These are phyloP conservation scores for Hymenoscyphus albidus DNA, from an alignment of 2,329 filamentous ascomycete species.

Conservation along the genomic window DNA sequence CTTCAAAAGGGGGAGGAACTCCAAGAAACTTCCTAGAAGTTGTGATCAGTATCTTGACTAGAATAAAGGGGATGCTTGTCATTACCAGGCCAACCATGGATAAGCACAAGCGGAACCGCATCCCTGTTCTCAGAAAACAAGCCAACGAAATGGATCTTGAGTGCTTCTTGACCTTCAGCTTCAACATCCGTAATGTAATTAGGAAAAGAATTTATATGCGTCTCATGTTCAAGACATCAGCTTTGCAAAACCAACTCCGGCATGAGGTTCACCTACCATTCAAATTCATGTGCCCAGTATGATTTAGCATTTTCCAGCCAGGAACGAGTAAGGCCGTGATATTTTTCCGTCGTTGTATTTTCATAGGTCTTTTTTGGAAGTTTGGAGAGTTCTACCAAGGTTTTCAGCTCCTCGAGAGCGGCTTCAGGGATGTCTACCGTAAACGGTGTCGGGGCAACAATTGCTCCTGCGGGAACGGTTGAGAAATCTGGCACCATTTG, in stretches of 20 bases:
- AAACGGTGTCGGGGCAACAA: neutral
- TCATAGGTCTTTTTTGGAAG: constrained; percentile 18
- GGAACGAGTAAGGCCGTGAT: constrained; percentile 13
- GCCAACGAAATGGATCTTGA: constrained; percentile 19
- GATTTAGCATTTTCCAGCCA: constrained; percentile 19
- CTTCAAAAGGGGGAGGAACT: constrained; percentile 51
- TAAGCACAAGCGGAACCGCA: constrained; percentile 19
- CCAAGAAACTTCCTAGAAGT: constrained; percentile 42
- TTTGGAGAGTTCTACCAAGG: constrained; percentile 12
- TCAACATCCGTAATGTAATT: constrained; percentile 13
- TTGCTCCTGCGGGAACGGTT: neutral
- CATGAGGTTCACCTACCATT: constrained; percentile 19
- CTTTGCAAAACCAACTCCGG: constrained; percentile 22
- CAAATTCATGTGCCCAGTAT: constrained; percentile 14
- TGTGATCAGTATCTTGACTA: neutral
- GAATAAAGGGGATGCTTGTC: neutral
- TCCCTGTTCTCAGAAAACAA: constrained; percentile 20
- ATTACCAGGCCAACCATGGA: constrained; percentile 25
- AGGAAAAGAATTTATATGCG: constrained; percentile 17
- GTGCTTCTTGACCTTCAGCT: neutral
- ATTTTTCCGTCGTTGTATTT: constrained; percentile 12
- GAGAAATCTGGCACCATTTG: neutral
- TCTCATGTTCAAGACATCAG: constrained; percentile 14
- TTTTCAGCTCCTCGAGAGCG: neutral
- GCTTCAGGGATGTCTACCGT: neutral